These are phyloP conservation scores for Margaritispora aquatica DNA, from an alignment of 495 filamentous ascomycete species.

Conservation along the genomic window DNA sequence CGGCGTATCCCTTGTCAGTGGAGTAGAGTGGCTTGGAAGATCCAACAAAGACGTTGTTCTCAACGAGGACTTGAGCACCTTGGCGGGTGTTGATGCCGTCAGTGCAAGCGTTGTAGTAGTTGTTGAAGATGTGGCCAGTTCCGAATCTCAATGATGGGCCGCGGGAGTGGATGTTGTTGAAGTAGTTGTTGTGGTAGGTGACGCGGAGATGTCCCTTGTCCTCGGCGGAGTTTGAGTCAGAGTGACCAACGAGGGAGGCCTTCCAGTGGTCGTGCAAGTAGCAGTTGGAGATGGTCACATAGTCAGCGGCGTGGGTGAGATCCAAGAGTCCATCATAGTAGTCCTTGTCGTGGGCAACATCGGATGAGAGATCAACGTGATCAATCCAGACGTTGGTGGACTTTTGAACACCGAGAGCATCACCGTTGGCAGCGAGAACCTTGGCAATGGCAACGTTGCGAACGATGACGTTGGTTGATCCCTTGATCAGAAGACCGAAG, in stretches of 20 bases:
- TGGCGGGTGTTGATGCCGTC: slow-evolving; percentile 1
- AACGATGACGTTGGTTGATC: background rate
- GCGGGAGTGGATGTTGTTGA: background rate
- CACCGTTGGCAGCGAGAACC: slow-evolving; percentile 1
- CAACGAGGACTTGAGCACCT: background rate
- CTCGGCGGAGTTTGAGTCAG: background rate
- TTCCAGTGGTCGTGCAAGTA: slow-evolving; percentile 1
- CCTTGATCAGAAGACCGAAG: background rate
- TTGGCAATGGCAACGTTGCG: background rate
- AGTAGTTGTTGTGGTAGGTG: background rate
- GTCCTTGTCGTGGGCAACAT: background rate
- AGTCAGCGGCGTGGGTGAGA: slow-evolving; percentile 1
- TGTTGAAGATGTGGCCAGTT: background rate
- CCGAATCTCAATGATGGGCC: background rate
- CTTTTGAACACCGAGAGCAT: slow-evolving; percentile 1
- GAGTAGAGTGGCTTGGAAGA: background rate
- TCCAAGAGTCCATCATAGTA: slow-evolving; percentile 2
- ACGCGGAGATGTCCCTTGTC: background rate
- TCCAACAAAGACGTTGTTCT: background rate
- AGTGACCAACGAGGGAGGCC: slow-evolving; percentile 2
- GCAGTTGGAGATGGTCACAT: background rate
- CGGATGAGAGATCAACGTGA: background rate
- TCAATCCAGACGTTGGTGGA: slow-evolving; percentile 1
- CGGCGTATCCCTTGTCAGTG: background rate
- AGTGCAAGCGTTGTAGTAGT: background rate